These are phyloP conservation scores for Mycena amicta DNA, from an alignment of 768 basidiomycete species.

Conservation along the genomic window DNA sequence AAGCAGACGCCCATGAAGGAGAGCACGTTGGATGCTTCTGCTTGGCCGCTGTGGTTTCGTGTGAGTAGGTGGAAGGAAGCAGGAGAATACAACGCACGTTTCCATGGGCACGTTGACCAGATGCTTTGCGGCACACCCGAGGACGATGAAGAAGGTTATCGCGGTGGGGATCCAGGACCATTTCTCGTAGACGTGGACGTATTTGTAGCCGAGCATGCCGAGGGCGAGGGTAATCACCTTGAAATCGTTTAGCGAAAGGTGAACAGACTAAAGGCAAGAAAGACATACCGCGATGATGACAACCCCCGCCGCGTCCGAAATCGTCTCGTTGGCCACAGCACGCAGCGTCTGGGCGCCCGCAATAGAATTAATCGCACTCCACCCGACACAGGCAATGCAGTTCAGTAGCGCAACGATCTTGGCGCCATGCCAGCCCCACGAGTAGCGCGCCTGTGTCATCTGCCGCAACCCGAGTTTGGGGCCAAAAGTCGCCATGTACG, in stretches of 20 bases:
- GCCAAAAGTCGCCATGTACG: constrained; percentile 39
- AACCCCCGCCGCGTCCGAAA: constrained; percentile 42
- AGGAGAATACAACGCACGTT: constrained; percentile 9
- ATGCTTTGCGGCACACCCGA: constrained; percentile 51
- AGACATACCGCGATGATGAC: constrained; percentile 49
- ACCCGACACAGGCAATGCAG: constrained; percentile 46
- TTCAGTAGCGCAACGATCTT: constrained; percentile 34
- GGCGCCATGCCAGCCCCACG: constrained; percentile 36
- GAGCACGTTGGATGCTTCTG: constrained; percentile 37
- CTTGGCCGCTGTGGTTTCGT: constrained; percentile 27
- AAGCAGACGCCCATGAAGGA: constrained; percentile 40
- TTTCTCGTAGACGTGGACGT: constrained; percentile 44
- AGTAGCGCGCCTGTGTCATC: constrained; percentile 44
- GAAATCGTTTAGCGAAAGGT: background rate
- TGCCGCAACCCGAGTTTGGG: constrained; percentile 43
- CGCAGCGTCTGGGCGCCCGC: constrained; percentile 34
- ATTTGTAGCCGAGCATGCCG: constrained; percentile 43
- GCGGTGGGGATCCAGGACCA: constrained; percentile 44
- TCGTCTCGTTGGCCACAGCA: constrained; percentile 29
- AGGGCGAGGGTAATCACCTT: constrained; percentile 34
- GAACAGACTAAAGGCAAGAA: constrained; percentile 39
- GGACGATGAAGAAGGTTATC: constrained; percentile 38
- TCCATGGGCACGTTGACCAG: constrained; percentile 31
- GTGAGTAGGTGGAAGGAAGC: constrained; percentile 22
- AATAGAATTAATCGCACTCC: constrained; percentile 40